Base-by-base conservation (phyloP, 78 protist species). In the Dictyostelium citrinum region DNA sequence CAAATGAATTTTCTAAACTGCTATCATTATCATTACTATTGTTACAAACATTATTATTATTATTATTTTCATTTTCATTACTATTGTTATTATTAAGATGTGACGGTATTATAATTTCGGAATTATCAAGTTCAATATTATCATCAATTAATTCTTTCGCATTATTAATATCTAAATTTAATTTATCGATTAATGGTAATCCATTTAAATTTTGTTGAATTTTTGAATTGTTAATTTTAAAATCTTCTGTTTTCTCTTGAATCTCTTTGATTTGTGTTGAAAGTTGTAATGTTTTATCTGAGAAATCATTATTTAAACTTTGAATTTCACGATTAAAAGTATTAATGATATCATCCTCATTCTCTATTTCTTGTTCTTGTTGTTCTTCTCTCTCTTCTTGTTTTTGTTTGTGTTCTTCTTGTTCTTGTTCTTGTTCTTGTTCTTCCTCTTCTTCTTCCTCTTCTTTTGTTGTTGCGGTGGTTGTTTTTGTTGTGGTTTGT, bases 221-320 rank as follows among this genome's bases (percentile, higher is more conserved):
- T 33, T 33, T 20, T 86, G 55, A 46, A 17, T 16, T 17, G n/a
- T 31, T 10, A 81, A 7, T 81, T 49, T 27, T 37, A 27, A 75
- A 46, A 9, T 77, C 51, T 2, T 74, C 76, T 20, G 61, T 75
- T 24, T 64, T 76, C 33, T 76, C 74, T 37, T 24, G 37, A 14
- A 86, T 77, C 24, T 86, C 84, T 27, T 55, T 74, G 11, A 77
- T 39, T 7, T 81, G 91, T n/a, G 41, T 17, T 10, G 24, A 24
- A 22, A 37, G 79, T 78, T 24, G 46, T 76, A 1, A 27, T 16
- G 82, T 22, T 45, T 10, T 33, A 4, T 31, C 39, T 39, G 31
- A n/a, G 17, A 64, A 64, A 8, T 64, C 72, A 27, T 27, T 29
- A 27, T 64, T 64, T 64, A 64, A 64, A 64, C 33, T 24, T 14